Percentiles rank a stretch among this genome's conserved stretches.
Evolutionary conservation across 768 basidiomycete genomes (phyloP).

Genomic region (Nevesoporus exiguus): DNA sequence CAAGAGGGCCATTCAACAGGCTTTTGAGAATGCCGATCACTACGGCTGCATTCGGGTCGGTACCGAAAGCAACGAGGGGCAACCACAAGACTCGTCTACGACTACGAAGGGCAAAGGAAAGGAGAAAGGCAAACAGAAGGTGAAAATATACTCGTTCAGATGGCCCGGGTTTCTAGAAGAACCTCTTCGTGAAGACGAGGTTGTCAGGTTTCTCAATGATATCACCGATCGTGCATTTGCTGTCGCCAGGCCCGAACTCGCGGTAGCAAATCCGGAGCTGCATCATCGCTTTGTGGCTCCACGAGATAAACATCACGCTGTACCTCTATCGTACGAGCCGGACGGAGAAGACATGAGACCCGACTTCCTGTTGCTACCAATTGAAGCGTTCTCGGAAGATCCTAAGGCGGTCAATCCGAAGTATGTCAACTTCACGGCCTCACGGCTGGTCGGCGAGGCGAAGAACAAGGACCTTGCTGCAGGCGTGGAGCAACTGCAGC

Average conservation of each 20-base stretch:
- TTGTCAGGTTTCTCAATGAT: slow-evolving; percentile 7
- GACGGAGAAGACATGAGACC: slow-evolving; percentile 9
- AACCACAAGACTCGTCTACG: not conserved
- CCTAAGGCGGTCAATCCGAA: not conserved
- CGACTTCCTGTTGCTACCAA: slow-evolving; percentile 13
- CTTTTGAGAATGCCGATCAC: slow-evolving; percentile 1
- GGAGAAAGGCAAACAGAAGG: no score
- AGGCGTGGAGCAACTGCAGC: slow-evolving; percentile 1
- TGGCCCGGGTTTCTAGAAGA: not conserved
- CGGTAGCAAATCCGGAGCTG: not conserved
- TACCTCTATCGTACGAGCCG: slow-evolving; percentile 9
- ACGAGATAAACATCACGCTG: not conserved
- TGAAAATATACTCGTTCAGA: no score
- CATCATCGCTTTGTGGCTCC: slow-evolving; percentile 8
- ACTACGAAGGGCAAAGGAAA: no score
- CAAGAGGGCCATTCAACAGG: not conserved
- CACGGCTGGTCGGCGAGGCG: slow-evolving; percentile 8
- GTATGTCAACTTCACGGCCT: not conserved
- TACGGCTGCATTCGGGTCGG: not conserved
- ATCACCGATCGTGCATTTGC: slow-evolving; percentile 6
- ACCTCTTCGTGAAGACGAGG: not conserved
- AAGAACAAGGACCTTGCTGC: not conserved
- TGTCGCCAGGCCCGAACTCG: not conserved
- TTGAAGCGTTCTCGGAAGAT: slow-evolving; percentile 5
- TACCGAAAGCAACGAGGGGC: not conserved